These are phyloP conservation scores for Saposhnikovia divaricata DNA, from an alignment of 129 eudicot species.

Conservation along the genomic window DNA sequence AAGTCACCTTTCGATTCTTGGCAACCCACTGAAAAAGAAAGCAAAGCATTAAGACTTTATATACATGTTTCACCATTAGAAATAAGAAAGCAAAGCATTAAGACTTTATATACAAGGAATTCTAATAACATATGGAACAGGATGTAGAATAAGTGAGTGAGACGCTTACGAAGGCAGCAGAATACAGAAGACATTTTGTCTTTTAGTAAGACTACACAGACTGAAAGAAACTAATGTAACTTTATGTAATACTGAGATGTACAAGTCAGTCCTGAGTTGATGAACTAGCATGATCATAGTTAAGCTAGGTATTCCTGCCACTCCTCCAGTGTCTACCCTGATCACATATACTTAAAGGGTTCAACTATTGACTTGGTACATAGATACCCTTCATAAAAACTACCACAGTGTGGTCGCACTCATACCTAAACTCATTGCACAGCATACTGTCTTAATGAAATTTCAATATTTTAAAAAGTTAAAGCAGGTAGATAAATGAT, in stretches of 20 bases:
- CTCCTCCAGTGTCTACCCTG: slow-evolving; percentile 31
- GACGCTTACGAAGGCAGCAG: slow-evolving; percentile 9
- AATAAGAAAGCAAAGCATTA: slow-evolving; percentile 6
- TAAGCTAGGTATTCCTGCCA: slow-evolving; percentile 77
- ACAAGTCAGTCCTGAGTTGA: slow-evolving; percentile 14
- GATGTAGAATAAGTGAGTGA: not conserved
- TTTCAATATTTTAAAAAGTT: not conserved
- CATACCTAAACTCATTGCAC: not conserved
- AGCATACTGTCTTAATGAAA: not conserved
- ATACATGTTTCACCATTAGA: slow-evolving; percentile 17
- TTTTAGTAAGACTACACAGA: slow-evolving; percentile 5
- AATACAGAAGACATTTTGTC: slow-evolving; percentile 12
- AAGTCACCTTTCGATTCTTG: too few species aligned
- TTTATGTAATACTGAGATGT: slow-evolving; percentile 16
- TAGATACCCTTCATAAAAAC: not conserved
- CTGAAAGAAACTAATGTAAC: not conserved
- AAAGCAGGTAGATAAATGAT: not conserved
- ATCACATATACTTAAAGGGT: not conserved
- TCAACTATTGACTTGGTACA: not conserved
- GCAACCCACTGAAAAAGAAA: too few species aligned
- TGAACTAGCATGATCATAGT: slow-evolving; percentile 19
- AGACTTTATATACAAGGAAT: slow-evolving; percentile 21
- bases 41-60: too few species aligned
- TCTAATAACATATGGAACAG: not conserved
- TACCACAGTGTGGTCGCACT: too few species aligned